Conservation (phyloP, 257 asterid species). For the Mitragyna speciosa region DNA sequence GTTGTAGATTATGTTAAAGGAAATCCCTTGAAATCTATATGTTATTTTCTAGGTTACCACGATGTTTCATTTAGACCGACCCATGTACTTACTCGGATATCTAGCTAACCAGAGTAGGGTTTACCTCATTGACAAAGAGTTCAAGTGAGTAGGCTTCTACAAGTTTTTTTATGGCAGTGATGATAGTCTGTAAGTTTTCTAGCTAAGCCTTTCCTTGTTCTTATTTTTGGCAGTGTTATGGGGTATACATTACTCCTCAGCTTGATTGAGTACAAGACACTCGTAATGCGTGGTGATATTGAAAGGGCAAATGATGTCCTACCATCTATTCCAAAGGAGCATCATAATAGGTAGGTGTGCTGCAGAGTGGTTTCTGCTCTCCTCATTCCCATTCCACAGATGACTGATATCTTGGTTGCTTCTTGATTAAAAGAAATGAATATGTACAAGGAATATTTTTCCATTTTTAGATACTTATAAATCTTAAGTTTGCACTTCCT, state of each 20-base stretch:
- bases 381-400: neutral
- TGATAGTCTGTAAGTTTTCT: constrained; percentile 2
- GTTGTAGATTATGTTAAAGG: constrained; percentile 11
- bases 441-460: neutral
- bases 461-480: neutral
- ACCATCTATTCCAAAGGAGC: constrained; percentile 88
- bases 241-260: constrained; percentile 84
- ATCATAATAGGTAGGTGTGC: constrained; percentile 63
- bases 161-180: constrained; percentile 12
- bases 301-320: constrained; percentile 82
- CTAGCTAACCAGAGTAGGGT: constrained; percentile 93
- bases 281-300: constrained; percentile 93
- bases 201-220: neutral
- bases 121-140: constrained; percentile 88
- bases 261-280: constrained; percentile 96
- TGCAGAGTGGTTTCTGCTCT: neutral
- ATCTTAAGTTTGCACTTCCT: neutral
- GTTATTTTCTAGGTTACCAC: constrained; percentile 69
- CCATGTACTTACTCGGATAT: constrained; percentile 97
- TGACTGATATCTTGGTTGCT: neutral
- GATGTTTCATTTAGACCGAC: constrained; percentile 95
- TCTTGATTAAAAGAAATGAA: neutral
- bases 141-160: constrained; percentile 64
- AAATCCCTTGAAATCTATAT: constrained; percentile 13
- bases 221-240: constrained; percentile 57